phyloP scores from a whole-genome alignment of 2,329 filamentous ascomycete species.

The Talaromyces islandicus region DNA sequence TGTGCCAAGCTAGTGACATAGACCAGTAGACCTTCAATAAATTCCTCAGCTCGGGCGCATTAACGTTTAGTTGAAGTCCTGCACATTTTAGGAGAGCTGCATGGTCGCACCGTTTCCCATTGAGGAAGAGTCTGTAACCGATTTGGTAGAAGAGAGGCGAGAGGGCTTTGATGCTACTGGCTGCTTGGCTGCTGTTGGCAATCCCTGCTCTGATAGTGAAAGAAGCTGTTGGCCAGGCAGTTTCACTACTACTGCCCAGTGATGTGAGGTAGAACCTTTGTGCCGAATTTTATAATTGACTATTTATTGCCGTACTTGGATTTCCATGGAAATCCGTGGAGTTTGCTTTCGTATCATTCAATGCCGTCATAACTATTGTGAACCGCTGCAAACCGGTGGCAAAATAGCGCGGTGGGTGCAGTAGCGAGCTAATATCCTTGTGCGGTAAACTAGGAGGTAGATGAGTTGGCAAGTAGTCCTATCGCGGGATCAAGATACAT shows the following conservation, averaged over 20 bases:
- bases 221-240: neutral
- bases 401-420: neutral
- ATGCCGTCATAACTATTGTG: neutral
- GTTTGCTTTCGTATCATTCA: neutral
- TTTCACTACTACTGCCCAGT: neutral
- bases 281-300: neutral
- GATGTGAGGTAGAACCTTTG: neutral
- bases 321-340: neutral
- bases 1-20: constrained; percentile 7
- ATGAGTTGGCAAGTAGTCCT: neutral
- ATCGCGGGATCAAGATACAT: neutral
- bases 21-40: neutral
- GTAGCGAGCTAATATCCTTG: neutral
- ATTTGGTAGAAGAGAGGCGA: neutral
- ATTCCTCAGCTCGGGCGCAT: neutral
- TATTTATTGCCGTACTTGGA: neutral
- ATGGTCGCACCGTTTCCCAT: neutral
- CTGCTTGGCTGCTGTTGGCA: neutral
- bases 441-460: neutral
- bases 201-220: neutral
- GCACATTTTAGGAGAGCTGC: neutral
- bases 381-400: neutral
- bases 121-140: neutral
- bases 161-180: neutral
- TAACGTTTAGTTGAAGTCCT: neutral